phyloP scores from a whole-genome alignment of 176 grass and related monocot genomes.

The Dendrocalamus sinicus region DNA sequence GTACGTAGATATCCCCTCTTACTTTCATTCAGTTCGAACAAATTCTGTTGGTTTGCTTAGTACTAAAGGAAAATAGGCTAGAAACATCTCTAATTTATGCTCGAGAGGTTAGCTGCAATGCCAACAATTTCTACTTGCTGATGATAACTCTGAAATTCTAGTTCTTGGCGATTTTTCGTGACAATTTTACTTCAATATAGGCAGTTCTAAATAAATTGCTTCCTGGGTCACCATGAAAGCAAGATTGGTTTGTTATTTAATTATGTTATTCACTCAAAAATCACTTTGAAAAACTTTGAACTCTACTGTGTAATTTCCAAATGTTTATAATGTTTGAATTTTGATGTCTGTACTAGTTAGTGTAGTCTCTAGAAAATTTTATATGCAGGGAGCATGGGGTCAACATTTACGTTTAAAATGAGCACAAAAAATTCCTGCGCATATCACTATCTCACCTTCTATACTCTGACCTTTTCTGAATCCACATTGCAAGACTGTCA shows the following conservation, averaged over 20 bases:
- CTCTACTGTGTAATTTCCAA: not conserved
- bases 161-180: not conserved
- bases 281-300: not conserved
- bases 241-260: not conserved
- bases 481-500: not conserved
- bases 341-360: not conserved
- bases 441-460: conserved; percentile 31
- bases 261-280: not conserved
- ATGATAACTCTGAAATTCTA: not conserved
- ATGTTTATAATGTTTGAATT: conserved; percentile 2
- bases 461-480: conserved; percentile 30
- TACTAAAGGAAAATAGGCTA: not conserved
- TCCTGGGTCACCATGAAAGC: not conserved
- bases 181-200: not conserved
- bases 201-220: not conserved
- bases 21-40: not conserved
- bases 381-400: not conserved
- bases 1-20: not conserved
- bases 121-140: not conserved
- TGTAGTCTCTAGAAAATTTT: not conserved
- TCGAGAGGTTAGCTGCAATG: not conserved
- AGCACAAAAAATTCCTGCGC: not conserved
- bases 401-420: not conserved
- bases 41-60: not conserved
- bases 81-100: not conserved